Conservation (phyloP, 176 grass and related monocot genomes). For the Coix lacrymajobi region DNA sequence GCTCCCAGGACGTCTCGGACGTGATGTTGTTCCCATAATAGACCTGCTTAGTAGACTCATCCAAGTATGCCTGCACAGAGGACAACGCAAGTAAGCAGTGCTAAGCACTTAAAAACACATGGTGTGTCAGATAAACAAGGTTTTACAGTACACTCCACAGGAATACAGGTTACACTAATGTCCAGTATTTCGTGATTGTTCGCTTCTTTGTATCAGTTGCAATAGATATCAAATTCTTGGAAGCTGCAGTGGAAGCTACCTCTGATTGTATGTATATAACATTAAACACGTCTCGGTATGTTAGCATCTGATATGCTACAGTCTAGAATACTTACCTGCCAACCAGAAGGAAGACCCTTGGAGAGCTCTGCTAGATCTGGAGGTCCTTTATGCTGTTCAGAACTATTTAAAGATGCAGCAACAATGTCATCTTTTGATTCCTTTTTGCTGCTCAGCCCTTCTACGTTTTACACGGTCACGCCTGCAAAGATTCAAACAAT, state of each 20-base stretch:
- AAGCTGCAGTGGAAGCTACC: background rate
- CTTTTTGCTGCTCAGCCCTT: conserved; percentile 52
- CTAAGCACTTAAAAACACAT: background rate
- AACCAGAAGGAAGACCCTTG: conserved; percentile 78
- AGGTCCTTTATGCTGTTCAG: conserved; percentile 36
- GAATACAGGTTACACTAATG: background rate
- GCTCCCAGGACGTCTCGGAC: conserved; percentile 66
- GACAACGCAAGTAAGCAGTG: background rate
- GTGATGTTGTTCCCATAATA: conserved; percentile 85
- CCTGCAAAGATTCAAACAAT: conserved; percentile 42
- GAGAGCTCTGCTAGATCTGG: conserved; percentile 66
- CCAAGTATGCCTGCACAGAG: conserved; percentile 64
- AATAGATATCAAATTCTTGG: background rate
- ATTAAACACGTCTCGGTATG: background rate
- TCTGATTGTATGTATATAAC: background rate
- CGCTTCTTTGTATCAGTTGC: background rate
- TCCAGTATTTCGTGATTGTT: background rate
- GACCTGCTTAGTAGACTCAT: conserved; percentile 69
- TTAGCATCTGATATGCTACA: background rate
- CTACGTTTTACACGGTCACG: conserved; percentile 77
- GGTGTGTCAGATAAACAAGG: background rate
- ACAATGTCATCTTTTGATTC: conserved; percentile 5
- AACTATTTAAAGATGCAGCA: background rate
- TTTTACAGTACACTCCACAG: background rate
- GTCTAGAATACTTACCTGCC: conserved; percentile 55